Percentiles rank a stretch among this genome's conserved stretches.
Evolutionary conservation across 371 early-diverging fungal species (phyloP).

Genomic region (Encephalitozoon cuniculi): DNA sequence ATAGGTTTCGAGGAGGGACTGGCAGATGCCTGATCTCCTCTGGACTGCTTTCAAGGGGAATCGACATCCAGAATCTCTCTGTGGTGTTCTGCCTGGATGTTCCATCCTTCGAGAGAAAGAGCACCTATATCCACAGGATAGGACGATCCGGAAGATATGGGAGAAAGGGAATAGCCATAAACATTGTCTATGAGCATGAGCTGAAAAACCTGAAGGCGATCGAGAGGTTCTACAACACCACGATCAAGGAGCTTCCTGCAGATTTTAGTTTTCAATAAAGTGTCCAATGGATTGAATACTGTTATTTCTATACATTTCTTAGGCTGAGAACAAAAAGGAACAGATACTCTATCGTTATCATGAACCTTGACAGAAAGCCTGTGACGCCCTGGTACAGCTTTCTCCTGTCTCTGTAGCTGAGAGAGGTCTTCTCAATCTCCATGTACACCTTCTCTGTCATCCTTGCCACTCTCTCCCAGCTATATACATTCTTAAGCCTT

Average conservation of each 20-base stretch:
- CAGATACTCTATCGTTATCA: conserved; percentile 18
- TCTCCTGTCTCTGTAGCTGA: background rate
- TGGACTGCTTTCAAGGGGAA: conserved; percentile 92
- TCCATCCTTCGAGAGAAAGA: conserved; percentile 83
- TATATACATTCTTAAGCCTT: background rate
- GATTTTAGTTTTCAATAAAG: conserved; percentile 57
- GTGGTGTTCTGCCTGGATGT: conserved; percentile 96
- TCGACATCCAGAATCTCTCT: conserved; percentile 97
- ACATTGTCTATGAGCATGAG: conserved; percentile 87
- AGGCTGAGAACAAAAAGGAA: background rate
- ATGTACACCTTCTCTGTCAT: conserved; percentile 18
- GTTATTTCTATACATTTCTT: background rate
- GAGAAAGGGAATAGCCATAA: conserved; percentile 98
- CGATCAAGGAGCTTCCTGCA: conserved; percentile 84
- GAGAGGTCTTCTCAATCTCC: background rate
- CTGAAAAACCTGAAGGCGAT: conserved; percentile 79
- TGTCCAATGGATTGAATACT: background rate
- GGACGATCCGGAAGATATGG: conserved; percentile 98
- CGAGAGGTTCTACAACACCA: conserved; percentile 91
- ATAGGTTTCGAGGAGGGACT: conserved; percentile 75
- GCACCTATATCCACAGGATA: conserved; percentile 72
- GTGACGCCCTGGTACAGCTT: background rate
- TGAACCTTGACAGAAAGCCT: background rate
- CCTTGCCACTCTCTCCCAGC: conserved; percentile 12
- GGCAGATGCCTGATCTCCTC: conserved; percentile 91